These are phyloP conservation scores for Anisogramma anomala DNA, from an alignment of 2,329 filamentous ascomycete genomes.

Conservation along the genomic window DNA sequence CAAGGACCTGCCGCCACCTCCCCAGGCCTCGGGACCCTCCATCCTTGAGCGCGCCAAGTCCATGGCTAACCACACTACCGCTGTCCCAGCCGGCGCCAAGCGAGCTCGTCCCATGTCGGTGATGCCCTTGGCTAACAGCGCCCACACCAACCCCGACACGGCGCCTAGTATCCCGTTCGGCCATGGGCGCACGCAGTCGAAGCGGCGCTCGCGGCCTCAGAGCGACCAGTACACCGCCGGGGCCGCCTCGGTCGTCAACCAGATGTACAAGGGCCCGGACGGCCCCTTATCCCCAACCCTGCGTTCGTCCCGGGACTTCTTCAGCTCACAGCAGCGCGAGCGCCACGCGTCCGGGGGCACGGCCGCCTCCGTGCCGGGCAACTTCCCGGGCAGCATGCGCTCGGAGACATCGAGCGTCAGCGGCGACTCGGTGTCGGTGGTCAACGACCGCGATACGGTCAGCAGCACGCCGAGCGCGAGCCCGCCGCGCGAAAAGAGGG, in stretches of 20 bases:
- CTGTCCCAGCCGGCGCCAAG: slow-evolving; percentile 22
- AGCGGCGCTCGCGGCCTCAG: slow-evolving; percentile 40
- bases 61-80: slow-evolving; percentile 35
- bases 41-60: slow-evolving; percentile 52
- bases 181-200: slow-evolving; percentile 42
- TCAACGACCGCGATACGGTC: slow-evolving; percentile 30
- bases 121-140: slow-evolving; percentile 35
- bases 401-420: slow-evolving; percentile 54
- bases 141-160: slow-evolving; percentile 49
- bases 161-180: slow-evolving; percentile 66
- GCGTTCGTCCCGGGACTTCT: slow-evolving; percentile 53
- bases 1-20: slow-evolving; percentile 76
- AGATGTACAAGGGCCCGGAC: slow-evolving; percentile 74
- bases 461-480: slow-evolving; percentile 37
- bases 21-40: slow-evolving; percentile 38
- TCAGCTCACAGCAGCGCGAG: slow-evolving; percentile 29
- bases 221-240: slow-evolving; percentile 52
- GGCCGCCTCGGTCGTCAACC: slow-evolving; percentile 66
- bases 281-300: slow-evolving; percentile 50
- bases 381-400: slow-evolving; percentile 58
- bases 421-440: slow-evolving; percentile 49
- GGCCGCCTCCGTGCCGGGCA: slow-evolving; percentile 36
- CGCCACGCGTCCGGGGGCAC: slow-evolving; percentile 34
- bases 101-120: slow-evolving; percentile 46
- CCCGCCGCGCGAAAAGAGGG: slow-evolving; percentile 48